Base-by-base conservation (phyloP, 768 basidiomycete genomes). In the Roridomyces roridus region DNA sequence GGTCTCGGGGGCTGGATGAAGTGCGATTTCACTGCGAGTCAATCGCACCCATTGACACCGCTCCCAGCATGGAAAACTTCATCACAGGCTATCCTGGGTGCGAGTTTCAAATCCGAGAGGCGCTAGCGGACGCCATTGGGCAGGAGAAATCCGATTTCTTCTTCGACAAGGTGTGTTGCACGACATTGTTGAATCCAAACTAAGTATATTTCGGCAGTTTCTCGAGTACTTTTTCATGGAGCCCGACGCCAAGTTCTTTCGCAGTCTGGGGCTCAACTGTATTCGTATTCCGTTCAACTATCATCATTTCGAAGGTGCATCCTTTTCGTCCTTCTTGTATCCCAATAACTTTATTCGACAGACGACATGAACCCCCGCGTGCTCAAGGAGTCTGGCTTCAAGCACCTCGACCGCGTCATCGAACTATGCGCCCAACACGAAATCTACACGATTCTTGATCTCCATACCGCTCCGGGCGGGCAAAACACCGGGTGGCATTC, bases 1-100 rank as follows among this genome's bases (percentile, higher is more conserved):
- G 88, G 89, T 41, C 76, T 92, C 15, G 89, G 89, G 44, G 89
- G 90, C 68, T 91, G 89, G 89, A 88, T 92, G 87, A 91, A 87
- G 90, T 91, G 65, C 70, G 89, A 80, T 64, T 57, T 24, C 29
- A 36, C 14, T 51, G 15, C 18, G 10, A n/a, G 26, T 23, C 1
- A 17, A 25, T 51, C 40, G 28, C 18, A 40, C 49, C 26, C 43
- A 54, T 34, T 17, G 40, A 26, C 31, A n/a, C 55, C 17, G 54
- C 54, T 45, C 15, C n/a, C 53, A 88, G 86, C 70, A 87, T 88
- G 87, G 88, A 90, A 72, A 90, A 89, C 71, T 89, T 89, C 65
- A 88, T 90, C 54, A 82, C 68, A 80, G 88, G 88, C 12, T 93
- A 86, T 69, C 89, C 92, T 55, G 92, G 90, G 5, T 91, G 90